A percentile compares a stretch with the other conserved stretches of the same genome.
Conservation (phyloP, 2,329 filamentous ascomycete genomes). For the Colletotrichum nymphaeae region DNA sequence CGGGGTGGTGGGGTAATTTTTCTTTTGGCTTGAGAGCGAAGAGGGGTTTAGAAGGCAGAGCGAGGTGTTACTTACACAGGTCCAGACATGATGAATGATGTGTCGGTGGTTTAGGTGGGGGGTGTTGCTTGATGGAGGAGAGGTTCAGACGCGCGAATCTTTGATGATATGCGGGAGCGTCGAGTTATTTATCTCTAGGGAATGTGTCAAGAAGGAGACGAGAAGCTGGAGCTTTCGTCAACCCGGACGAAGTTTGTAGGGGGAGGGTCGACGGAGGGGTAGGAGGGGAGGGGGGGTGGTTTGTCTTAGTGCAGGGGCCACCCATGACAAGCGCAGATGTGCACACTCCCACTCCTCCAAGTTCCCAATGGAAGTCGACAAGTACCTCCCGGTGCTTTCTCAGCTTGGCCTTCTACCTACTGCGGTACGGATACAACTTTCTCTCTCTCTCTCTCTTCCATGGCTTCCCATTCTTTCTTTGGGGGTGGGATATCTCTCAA, state of each 20-base stretch:
- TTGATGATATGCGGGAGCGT: constrained; percentile 26
- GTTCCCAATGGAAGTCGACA: background rate
- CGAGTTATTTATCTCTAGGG: constrained; percentile 37
- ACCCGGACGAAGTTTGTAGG: constrained; percentile 36
- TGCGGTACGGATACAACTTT: background rate
- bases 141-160: constrained; percentile 29
- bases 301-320: constrained; percentile 32
- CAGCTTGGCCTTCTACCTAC: background rate
- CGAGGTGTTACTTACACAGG: constrained; percentile 69
- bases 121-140: constrained; percentile 22
- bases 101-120: constrained; percentile 22
- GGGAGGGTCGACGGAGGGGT: constrained; percentile 36
- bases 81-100: constrained; percentile 68
- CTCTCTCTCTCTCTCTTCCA: background rate
- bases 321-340: constrained; percentile 24
- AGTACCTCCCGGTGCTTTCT: background rate
- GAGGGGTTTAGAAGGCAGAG: constrained; percentile 38
- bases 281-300: constrained; percentile 30
- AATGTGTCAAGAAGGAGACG: constrained; percentile 34
- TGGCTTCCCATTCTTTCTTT: background rate
- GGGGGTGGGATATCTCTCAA: background rate
- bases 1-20: constrained; percentile 54
- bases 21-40: constrained; percentile 12
- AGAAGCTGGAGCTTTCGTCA: constrained; percentile 34
- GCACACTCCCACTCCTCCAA: constrained; percentile 17